A percentile compares a stretch with the other conserved stretches of the same genome.
These are phyloP conservation scores for Scenedesmus sp. DNA, from an alignment of 163 green algal species.

Conservation along the genomic window DNA sequence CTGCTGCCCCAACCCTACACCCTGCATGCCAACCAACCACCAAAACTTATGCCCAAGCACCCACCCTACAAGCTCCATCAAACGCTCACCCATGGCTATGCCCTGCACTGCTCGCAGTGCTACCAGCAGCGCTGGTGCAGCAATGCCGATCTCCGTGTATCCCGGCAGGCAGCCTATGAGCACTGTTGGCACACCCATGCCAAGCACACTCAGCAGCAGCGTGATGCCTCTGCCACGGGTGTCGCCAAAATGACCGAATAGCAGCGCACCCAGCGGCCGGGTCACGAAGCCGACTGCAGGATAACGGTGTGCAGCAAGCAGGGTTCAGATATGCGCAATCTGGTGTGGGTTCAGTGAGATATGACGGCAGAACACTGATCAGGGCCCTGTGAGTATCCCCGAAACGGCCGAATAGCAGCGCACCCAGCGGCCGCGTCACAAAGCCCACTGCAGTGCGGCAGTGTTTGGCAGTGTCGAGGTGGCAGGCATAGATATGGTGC, in stretches of 20 bases:
- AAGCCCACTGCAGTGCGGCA: no score
- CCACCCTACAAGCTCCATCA: no score
- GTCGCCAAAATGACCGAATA: constrained; percentile 47
- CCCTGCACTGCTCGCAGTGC: constrained; percentile 27
- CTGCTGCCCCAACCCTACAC: not conserved
- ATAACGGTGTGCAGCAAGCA: constrained; percentile 48
- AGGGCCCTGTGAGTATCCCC: no score
- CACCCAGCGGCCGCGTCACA: no score
- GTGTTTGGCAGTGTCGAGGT: no score
- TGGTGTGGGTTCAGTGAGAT: no score
- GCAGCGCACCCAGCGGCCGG: constrained; percentile 54
- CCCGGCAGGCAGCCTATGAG: constrained; percentile 65
- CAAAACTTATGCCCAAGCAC: not conserved
- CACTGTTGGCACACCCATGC: constrained; percentile 58
- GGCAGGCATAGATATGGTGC: no score
- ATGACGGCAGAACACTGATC: no score
- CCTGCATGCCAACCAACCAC: not conserved
- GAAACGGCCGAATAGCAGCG: no score
- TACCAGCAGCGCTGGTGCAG: constrained; percentile 11
- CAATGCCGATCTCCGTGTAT: constrained; percentile 52
- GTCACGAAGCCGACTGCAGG: constrained; percentile 50
- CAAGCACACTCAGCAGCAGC: constrained; percentile 53
- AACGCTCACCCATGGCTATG: constrained; percentile 5
- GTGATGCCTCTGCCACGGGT: constrained; percentile 55
- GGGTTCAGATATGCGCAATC: constrained; percentile 40